phyloP scores from a whole-genome alignment of 2,329 filamentous ascomycete species.

The Nigrospora oryzae region DNA sequence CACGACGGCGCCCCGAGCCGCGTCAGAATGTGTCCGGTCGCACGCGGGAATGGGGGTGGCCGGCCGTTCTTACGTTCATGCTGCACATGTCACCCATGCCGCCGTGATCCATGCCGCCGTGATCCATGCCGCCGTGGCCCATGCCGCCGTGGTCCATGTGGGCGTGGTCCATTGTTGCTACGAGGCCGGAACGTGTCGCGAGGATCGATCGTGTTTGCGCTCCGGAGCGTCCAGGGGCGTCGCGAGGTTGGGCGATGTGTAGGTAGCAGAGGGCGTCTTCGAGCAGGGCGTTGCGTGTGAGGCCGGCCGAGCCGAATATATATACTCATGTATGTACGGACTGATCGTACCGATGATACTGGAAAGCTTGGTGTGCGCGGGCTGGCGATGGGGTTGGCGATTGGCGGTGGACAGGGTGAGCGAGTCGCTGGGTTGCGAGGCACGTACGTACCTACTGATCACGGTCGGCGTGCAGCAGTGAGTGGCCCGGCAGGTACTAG shows the following conservation, averaged over 20 bases:
- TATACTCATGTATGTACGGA: too few relatives aligned
- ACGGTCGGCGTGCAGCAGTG: background rate
- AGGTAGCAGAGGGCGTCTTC: too few relatives aligned
- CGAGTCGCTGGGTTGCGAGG: too few relatives aligned
- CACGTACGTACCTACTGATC: too few relatives aligned
- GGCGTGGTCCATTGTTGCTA: constrained; percentile 25
- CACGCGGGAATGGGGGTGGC: background rate
- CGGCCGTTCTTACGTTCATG: constrained; percentile 66
- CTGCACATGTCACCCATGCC: constrained; percentile 64
- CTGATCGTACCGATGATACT: too few relatives aligned
- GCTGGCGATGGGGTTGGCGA: too few relatives aligned
- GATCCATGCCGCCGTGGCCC: constrained; percentile 43
- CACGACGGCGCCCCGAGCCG: background rate
- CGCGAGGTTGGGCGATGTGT: background rate
- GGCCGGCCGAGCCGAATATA: too few relatives aligned
- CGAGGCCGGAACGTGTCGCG: background rate
- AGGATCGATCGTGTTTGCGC: background rate
- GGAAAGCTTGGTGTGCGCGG: too few relatives aligned
- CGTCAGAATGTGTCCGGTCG: too few relatives aligned
- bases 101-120: constrained; percentile 47
- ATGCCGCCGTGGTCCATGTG: constrained; percentile 37
- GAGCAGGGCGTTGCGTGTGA: too few relatives aligned
- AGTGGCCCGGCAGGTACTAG: background rate
- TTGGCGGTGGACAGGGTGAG: too few relatives aligned
- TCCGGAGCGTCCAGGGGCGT: background rate